phyloP scores from a whole-genome alignment of 257 asterid species.

The Solanum paucissectum region DNA sequence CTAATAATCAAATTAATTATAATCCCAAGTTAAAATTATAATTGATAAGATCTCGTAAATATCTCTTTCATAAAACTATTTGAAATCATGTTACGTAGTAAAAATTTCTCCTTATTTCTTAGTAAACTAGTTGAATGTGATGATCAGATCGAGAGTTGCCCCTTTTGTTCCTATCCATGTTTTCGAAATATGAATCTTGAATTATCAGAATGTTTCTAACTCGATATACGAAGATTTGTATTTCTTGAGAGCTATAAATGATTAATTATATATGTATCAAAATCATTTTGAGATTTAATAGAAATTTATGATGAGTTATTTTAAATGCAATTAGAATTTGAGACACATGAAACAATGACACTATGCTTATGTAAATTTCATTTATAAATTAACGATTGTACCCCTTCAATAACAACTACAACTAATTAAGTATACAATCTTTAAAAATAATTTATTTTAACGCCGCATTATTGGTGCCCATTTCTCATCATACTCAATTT shows the following conservation, averaged over 20 bases:
- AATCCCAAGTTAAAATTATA: not conserved
- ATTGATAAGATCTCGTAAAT: not conserved
- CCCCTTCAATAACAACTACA: not conserved
- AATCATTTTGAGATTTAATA: not conserved
- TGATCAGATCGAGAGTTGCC: not conserved
- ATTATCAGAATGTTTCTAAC: not conserved
- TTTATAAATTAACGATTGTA: not conserved
- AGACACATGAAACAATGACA: not conserved
- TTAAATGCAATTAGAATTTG: not conserved
- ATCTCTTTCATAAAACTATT: not conserved
- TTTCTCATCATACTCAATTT: not conserved
- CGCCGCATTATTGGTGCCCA: not conserved
- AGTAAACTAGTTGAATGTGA: too few species aligned
- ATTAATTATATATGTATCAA: not conserved
- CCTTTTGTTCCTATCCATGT: rapidly evolving
- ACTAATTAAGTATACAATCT: not conserved
- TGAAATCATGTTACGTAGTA: not conserved
- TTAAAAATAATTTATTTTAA: not conserved
- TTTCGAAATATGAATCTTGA: not conserved
- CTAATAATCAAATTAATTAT: not conserved
- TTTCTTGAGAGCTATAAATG: not conserved
- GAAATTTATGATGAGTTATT: not conserved
- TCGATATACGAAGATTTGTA: not conserved
- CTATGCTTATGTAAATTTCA: not conserved
- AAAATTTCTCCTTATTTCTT: not conserved